Conservation (phyloP, 2,329 filamentous ascomycete species). For the Fusarium poae region DNA sequence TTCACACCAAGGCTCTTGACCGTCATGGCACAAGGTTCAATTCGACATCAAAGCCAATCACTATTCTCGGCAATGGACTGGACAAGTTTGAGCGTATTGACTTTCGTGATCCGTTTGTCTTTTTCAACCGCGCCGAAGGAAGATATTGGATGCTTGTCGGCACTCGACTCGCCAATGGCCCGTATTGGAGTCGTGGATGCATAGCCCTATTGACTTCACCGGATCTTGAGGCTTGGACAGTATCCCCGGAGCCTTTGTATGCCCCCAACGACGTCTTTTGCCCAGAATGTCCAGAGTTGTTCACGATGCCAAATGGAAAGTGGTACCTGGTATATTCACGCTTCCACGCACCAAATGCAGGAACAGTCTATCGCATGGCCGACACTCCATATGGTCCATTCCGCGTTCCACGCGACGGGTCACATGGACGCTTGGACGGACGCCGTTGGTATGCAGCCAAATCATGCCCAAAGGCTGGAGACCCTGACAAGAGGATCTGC, state of each 20-base stretch:
- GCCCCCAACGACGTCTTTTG: conserved; percentile 54
- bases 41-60: conserved; percentile 41
- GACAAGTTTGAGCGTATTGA: conserved; percentile 52
- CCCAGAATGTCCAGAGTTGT: conserved; percentile 56
- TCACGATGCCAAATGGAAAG: conserved; percentile 52
- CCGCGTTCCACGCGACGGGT: conserved; percentile 53
- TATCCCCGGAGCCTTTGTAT: conserved; percentile 51
- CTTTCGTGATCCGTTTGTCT: conserved; percentile 55
- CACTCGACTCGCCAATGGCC: conserved; percentile 51
- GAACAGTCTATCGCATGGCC: conserved; percentile 54
- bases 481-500: conserved; percentile 49
- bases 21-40: conserved; percentile 49
- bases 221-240: conserved; percentile 51
- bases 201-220: conserved; percentile 54
- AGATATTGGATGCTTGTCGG: conserved; percentile 57
- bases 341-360: conserved; percentile 53
- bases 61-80: conserved; percentile 40
- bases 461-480: conserved; percentile 51
- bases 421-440: conserved; percentile 53
- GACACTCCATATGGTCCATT: conserved; percentile 54
- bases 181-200: conserved; percentile 54
- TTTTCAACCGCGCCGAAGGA: conserved; percentile 49
- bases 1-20: conserved; percentile 48
- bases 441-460: conserved; percentile 56
- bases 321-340: conserved; percentile 55